Evolutionary conservation across 495 filamentous ascomycete species (phyloP).

Genomic region (Collariella sp.): DNA sequence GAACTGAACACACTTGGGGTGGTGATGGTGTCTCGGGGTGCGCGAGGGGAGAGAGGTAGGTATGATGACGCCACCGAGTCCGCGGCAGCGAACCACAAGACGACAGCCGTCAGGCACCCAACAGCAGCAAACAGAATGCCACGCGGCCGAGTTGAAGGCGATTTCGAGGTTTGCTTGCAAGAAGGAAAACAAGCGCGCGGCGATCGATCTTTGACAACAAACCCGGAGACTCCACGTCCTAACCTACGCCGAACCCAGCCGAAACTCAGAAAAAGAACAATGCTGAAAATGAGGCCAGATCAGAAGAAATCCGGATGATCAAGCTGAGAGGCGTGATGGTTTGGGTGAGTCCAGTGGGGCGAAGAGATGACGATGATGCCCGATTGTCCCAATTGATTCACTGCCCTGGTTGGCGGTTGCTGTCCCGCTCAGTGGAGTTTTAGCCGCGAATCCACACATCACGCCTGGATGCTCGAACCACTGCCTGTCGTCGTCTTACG

Average conservation of each 20-base stretch:
- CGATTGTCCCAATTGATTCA: too few relatives aligned
- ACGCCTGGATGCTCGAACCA: too few relatives aligned
- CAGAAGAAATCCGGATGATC: not conserved
- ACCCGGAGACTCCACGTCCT: not conserved
- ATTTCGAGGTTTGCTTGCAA: not conserved
- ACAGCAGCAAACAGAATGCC: constrained; percentile 1
- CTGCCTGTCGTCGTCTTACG: too few relatives aligned
- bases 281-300: not conserved
- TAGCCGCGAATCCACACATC: not conserved
- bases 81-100: not conserved
- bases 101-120: not conserved
- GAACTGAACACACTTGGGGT: too few relatives aligned
- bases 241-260: not conserved
- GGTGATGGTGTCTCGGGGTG: not conserved
- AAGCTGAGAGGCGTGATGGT: not conserved
- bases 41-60: not conserved
- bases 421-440: not conserved
- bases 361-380: not conserved
- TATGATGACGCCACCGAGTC: constrained; percentile 16
- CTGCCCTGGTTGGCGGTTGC: not conserved
- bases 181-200: too few relatives aligned
- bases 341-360: not conserved
- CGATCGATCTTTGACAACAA: not conserved
- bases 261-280: not conserved
- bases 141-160: too few relatives aligned